Conservation (phyloP, 768 basidiomycete genomes). For the Termitomyces sp. region DNA sequence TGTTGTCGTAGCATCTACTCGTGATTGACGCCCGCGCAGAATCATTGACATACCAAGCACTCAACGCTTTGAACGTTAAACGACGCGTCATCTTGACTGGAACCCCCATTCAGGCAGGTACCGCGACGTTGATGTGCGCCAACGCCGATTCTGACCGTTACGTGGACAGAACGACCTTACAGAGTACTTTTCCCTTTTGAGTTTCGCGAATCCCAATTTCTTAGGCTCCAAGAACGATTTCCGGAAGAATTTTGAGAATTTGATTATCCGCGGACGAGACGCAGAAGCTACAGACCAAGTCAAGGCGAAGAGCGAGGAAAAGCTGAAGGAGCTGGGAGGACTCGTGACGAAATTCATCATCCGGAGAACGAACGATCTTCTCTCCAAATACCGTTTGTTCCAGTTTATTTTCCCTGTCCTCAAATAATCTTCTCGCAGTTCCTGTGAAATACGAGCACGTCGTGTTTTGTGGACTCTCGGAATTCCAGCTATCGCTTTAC, state of each 20-base stretch:
- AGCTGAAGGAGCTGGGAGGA: conserved; percentile 84
- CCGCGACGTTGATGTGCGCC: conserved; percentile 2
- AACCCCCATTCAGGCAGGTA: conserved; percentile 78
- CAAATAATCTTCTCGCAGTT: too few species aligned
- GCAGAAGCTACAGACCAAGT: conserved; percentile 74
- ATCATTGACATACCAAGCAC: conserved; percentile 79
- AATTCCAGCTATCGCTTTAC: conserved; percentile 82
- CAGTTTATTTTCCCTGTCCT: too few species aligned
- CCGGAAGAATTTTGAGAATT: conserved; percentile 91
- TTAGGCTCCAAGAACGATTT: conserved; percentile 87
- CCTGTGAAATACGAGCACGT: conserved; percentile 99
- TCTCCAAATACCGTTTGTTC: conserved; percentile 87
- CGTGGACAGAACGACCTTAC: conserved; percentile 75
- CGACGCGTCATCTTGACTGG: conserved; percentile 92
- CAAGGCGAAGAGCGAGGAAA: conserved; percentile 81
- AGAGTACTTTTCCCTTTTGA: conserved; percentile 90
- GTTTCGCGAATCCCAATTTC: conserved; percentile 90
- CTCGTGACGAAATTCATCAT: conserved; percentile 94
- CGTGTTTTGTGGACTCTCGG: conserved; percentile 84
- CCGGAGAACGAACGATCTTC: conserved; percentile 85
- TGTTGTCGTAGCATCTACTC: neutral
- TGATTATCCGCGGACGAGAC: conserved; percentile 87
- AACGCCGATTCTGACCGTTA: neutral
- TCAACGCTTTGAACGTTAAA: conserved; percentile 78
- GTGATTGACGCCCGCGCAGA: conserved; percentile 39